These are phyloP conservation scores for Flaveria brownii DNA, from an alignment of 129 eudicot genomes.

Conservation along the genomic window DNA sequence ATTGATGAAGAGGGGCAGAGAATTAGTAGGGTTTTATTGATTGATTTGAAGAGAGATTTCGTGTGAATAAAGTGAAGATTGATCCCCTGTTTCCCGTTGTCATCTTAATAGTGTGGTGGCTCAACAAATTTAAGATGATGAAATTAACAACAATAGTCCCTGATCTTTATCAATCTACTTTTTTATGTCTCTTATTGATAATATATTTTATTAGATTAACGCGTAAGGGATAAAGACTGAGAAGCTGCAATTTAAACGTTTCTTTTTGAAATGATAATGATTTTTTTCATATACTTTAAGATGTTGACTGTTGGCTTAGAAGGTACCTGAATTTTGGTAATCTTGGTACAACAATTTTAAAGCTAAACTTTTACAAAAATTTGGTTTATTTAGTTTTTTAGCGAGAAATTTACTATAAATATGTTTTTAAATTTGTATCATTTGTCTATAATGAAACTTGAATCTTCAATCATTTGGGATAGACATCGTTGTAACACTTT, in stretches of 20 bases:
- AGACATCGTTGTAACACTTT: too few relatives aligned
- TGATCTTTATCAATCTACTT: neutral
- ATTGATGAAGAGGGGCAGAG: conserved; percentile 14
- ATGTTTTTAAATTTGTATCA: too few relatives aligned
- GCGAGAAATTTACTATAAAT: too few relatives aligned
- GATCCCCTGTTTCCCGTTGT: conserved; percentile 5
- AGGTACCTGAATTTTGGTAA: neutral
- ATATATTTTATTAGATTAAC: neutral
- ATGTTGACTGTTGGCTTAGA: neutral
- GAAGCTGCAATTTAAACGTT: neutral
- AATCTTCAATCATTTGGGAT: too few relatives aligned
- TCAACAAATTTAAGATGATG: neutral
- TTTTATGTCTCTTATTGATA: neutral
- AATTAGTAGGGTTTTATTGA: conserved; percentile 27
- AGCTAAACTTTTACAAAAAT: too few relatives aligned
- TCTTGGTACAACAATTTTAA: too few relatives aligned
- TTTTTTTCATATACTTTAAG: neutral
- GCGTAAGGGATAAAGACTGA: neutral
- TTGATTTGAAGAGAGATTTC: conserved; percentile 11
- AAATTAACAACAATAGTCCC: conserved; percentile 10
- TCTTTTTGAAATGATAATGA: neutral
- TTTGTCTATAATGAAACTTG: too few relatives aligned
- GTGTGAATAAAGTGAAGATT: conserved; percentile 23
- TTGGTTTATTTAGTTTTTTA: too few relatives aligned
- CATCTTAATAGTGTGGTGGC: conserved; percentile 10